Base-by-base conservation (phyloP, 2,329 filamentous ascomycete genomes). In the Penicillium decumbens region DNA sequence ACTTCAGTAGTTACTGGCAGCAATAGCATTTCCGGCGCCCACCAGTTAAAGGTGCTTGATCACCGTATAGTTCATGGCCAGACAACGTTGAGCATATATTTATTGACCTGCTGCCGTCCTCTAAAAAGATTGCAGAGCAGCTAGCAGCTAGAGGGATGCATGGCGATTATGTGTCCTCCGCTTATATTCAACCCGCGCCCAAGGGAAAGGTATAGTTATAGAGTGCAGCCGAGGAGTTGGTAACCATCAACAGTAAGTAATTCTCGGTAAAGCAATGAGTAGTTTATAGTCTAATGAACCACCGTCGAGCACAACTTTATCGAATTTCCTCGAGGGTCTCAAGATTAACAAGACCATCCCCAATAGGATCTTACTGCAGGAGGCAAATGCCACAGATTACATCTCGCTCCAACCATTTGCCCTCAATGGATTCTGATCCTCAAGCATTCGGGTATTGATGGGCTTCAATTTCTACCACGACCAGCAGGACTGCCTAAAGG, bases 351-450 rank as follows among this genome's bases (percentile, higher is more conserved):
- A 61, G 6, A 72, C 77, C 49, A 68, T 63, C 4, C 77, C 77
- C 0, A 72, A 71, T 35, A 69, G 76, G 4, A 69, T 80, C 51
- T 62, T 78, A 55, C 69, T 77, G 8, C 78, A 80, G 77, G 77
- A 3, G 75, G 75, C 3, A 80, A 80, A 64, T 75, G 79, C 58
- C 80, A 80, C 63, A 75, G 71, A 37, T 58, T 76, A 3, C 76
- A 80, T 52, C 65, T 77, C 27, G 77, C 77, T 2, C 75, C 74
- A 0, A 55, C 68, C 0, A 59, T 66, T 1, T 66, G 67, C 2
- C 78, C 77, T 0, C 70, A 71, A 38, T 68, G 45, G 77, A 80
- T 57, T 67, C 66, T 7, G 74, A 77, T 49, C 70, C 73, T 3
- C 15, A 18, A 18, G 15, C 2, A 18, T 18, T 18, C 68, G 76